Conservation (phyloP, 108 stramenopile genomes). For the Heterococcus sp. region DNA sequence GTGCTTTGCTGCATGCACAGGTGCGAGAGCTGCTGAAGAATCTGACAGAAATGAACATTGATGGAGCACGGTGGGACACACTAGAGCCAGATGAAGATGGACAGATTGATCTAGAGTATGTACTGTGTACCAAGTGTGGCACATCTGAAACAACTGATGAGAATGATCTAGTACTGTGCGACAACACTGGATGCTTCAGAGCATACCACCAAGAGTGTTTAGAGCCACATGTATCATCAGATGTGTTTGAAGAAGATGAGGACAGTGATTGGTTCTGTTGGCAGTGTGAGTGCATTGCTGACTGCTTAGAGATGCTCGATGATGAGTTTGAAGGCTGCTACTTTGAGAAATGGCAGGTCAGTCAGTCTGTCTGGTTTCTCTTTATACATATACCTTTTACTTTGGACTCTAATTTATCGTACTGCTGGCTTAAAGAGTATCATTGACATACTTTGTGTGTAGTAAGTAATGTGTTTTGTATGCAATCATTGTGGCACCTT, state of each 20-base stretch:
- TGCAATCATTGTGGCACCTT: too few relatives aligned
- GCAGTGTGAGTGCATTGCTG: conserved; percentile 41
- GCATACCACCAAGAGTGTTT: conserved; percentile 44
- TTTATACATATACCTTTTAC: too few relatives aligned
- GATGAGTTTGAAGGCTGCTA: not conserved
- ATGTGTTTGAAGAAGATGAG: conserved; percentile 17
- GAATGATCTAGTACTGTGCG: conserved; percentile 34
- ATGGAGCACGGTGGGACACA: conserved; percentile 19
- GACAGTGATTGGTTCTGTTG: conserved; percentile 45
- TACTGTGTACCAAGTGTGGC: conserved; percentile 32
- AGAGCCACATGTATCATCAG: too few relatives aligned
- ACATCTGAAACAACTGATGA: not conserved
- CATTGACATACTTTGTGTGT: too few relatives aligned
- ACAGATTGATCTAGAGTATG: conserved; percentile 28
- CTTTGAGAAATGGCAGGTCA: not conserved
- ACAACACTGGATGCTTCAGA: conserved; percentile 38
- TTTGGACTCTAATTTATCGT: too few relatives aligned
- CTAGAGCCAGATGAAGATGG: conserved; percentile 36
- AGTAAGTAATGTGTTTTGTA: too few relatives aligned
- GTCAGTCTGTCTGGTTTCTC: too few relatives aligned
- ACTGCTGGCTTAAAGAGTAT: too few relatives aligned
- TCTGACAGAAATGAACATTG: conserved; percentile 27
- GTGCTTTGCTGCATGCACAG: too few relatives aligned
- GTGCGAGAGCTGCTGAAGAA: not conserved
- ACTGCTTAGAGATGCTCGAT: conserved; percentile 34